A percentile compares a stretch with the other conserved stretches of the same genome.
phyloP scores from a whole-genome alignment of 345 rosid genomes.

The Raphanus sativus region DNA sequence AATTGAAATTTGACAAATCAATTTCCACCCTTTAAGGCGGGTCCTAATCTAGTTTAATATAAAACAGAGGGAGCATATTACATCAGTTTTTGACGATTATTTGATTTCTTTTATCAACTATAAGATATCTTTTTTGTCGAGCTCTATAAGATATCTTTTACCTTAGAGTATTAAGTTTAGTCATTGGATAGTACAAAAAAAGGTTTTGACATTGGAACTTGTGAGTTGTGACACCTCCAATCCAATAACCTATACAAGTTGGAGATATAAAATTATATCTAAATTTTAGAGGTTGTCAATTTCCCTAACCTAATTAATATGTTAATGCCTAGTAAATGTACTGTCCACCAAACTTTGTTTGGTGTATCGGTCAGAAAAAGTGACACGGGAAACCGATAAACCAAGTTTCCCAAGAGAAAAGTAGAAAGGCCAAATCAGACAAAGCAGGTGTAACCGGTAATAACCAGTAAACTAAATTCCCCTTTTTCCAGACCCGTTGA shows the following conservation, averaged over 20 bases:
- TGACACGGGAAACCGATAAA: conserved; percentile 29
- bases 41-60: no score
- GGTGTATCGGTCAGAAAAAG: conserved; percentile 25
- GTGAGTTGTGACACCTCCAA: neutral
- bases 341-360: conserved; percentile 35
- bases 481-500: conserved; percentile 16
- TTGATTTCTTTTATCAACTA: no score
- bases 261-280: neutral
- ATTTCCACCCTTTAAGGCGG: no score
- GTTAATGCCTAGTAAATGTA: conserved; percentile 31
- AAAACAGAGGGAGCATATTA: no score
- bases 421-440: conserved; percentile 31
- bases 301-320: conserved; percentile 3
- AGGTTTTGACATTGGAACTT: neutral
- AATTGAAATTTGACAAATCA: no score
- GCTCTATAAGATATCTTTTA: no score
- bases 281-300: conserved; percentile 9
- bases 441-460: conserved; percentile 15
- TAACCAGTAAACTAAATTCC: conserved; percentile 26
- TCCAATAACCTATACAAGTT: neutral
- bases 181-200: neutral
- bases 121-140: no score
- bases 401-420: conserved; percentile 14
- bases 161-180: neutral
- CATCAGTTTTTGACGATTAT: no score